A percentile compares a stretch with the other conserved stretches of the same genome.
These are phyloP conservation scores for Pelargonium hybrid DNA, from an alignment of 441 rosid species.

Conservation along the genomic window DNA sequence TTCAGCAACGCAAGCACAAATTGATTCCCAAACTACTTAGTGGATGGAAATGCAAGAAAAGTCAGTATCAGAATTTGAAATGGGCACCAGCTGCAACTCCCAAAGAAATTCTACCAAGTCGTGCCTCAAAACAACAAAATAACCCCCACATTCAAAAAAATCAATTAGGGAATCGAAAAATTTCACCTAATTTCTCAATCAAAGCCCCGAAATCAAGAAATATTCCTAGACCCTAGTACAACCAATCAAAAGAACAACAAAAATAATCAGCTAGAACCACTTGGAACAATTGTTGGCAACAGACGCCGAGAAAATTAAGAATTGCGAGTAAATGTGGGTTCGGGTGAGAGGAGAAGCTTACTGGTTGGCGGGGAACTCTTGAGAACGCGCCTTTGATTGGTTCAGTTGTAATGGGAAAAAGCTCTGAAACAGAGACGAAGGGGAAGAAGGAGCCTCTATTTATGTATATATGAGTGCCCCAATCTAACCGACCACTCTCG, in stretches of 20 bases:
- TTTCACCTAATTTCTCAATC: background rate
- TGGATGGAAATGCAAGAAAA: background rate
- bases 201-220: background rate
- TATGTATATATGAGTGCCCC: background rate
- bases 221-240: background rate
- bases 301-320: background rate
- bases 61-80: background rate
- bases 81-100: background rate
- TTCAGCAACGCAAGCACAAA: background rate
- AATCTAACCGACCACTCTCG: background rate
- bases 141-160: background rate
- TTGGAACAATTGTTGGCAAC: background rate
- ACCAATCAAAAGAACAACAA: background rate
- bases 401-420: background rate
- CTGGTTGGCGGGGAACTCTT: background rate
- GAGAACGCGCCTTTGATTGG: background rate
- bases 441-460: background rate
- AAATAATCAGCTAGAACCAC: background rate
- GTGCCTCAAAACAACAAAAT: background rate
- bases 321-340: slow-evolving; percentile 3
- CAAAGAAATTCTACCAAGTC: background rate
- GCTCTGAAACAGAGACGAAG: background rate
- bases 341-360: slow-evolving; percentile 5
- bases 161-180: background rate
- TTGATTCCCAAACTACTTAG: background rate